Conservation (phyloP, 2,329 filamentous ascomycete genomes). For the Akanthomyces dipterigenus region DNA sequence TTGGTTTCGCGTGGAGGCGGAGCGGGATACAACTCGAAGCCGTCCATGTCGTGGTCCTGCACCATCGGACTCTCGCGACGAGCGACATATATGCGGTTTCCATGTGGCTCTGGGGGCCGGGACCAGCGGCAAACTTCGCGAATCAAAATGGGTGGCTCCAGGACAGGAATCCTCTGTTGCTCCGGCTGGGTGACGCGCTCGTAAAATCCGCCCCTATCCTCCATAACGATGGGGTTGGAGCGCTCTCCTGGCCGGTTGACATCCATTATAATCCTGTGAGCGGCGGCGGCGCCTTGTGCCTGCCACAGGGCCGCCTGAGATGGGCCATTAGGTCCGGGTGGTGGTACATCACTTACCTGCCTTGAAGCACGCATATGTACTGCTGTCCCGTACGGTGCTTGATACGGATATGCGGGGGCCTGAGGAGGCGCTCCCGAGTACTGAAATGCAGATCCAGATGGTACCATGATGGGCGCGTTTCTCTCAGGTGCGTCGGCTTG, state of each 20-base stretch:
- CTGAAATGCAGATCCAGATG: neutral
- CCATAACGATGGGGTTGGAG: constrained; percentile 31
- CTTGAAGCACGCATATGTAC: neutral
- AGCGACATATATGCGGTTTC: neutral
- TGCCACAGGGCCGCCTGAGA: constrained; percentile 3
- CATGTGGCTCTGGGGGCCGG: constrained; percentile 2
- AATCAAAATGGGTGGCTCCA: constrained; percentile 14
- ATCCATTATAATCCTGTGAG: constrained; percentile 25
- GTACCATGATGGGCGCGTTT: neutral
- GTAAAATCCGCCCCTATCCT: constrained; percentile 32
- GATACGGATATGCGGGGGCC: neutral
- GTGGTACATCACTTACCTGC: constrained; percentile 5
- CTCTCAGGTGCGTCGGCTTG: neutral
- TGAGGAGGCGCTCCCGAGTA: neutral
- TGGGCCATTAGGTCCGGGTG: neutral
- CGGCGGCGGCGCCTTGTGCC: constrained; percentile 16
- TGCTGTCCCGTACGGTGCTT: neutral
- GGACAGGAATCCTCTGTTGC: constrained; percentile 12
- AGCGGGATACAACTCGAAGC: neutral
- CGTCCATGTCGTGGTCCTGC: constrained; percentile 7
- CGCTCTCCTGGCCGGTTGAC: constrained; percentile 24
- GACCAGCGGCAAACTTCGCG: constrained; percentile 11
- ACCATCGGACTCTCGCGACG: constrained; percentile 5
- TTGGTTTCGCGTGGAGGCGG: neutral
- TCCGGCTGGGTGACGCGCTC: constrained; percentile 24